phyloP scores from a whole-genome alignment of 306 rosid species.

The Sicyos baderoa region DNA sequence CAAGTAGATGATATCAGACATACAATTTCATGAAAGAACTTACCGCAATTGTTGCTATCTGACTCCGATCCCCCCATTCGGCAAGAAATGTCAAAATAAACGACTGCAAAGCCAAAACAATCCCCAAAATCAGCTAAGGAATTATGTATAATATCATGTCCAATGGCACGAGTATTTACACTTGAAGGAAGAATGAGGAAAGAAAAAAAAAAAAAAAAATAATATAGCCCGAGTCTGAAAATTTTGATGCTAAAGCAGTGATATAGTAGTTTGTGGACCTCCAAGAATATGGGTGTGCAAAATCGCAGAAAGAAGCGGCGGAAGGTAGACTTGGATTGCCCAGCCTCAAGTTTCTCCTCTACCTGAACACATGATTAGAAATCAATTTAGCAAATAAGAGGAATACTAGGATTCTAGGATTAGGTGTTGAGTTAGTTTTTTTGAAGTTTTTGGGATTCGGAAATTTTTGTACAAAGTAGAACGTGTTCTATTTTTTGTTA shows the following conservation, averaged over 20 bases:
- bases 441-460: too few relatives aligned
- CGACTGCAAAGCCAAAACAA: conserved; percentile 47
- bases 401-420: not conserved
- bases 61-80: conserved; percentile 99
- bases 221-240: too few relatives aligned
- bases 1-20: not conserved
- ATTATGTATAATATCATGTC: not conserved
- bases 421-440: too few relatives aligned
- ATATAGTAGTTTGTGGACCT: conserved; percentile 33
- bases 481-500: too few relatives aligned
- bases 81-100: conserved; percentile 89
- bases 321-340: conserved; percentile 72
- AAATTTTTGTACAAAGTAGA: too few relatives aligned
- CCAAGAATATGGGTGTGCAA: conserved; percentile 95
- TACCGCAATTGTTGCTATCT: conserved; percentile 98
- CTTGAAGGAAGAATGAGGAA: too few relatives aligned
- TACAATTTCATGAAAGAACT: conserved; percentile 22
- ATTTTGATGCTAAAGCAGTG: not conserved
- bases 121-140: conserved; percentile 5
- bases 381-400: conserved; percentile 22
- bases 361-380: conserved; percentile 38
- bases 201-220: too few relatives aligned
- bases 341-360: conserved; percentile 93
- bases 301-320: conserved; percentile 87
- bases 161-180: too few relatives aligned